These are phyloP conservation scores for Sporothrix curviconia DNA, from an alignment of 2,329 filamentous ascomycete species.

Conservation along the genomic window DNA sequence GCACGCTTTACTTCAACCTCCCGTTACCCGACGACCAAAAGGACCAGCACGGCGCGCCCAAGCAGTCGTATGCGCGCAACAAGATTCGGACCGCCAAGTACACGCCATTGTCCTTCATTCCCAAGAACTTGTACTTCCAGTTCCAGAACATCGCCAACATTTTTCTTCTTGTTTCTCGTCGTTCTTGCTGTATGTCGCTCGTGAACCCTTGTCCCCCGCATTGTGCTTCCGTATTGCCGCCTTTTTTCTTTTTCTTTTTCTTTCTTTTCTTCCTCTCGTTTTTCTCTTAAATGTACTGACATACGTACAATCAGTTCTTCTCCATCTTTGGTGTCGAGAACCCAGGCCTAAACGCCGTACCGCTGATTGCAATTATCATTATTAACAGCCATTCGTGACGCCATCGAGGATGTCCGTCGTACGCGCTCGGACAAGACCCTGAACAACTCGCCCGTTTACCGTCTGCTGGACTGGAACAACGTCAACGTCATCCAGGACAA, in stretches of 20 bases:
- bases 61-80: conserved; percentile 70
- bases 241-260: background rate
- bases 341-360: conserved; percentile 81
- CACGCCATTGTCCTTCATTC: conserved; percentile 87
- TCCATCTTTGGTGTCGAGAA: conserved; percentile 90
- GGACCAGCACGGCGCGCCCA: conserved; percentile 74
- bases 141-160: conserved; percentile 98
- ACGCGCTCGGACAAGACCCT: conserved; percentile 87
- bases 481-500: conserved; percentile 88
- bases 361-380: conserved; percentile 83
- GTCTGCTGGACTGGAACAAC: conserved; percentile 81
- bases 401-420: conserved; percentile 87
- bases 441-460: conserved; percentile 93
- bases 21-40: conserved; percentile 67
- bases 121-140: conserved; percentile 95
- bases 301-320: conserved; percentile 77
- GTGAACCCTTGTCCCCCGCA: no score
- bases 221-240: background rate
- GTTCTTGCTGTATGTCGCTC: conserved; percentile 86
- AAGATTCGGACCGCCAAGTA: conserved; percentile 99
- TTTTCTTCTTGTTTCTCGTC: conserved; percentile 94
- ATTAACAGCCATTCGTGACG: conserved; percentile 92
- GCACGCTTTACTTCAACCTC: conserved; percentile 78
- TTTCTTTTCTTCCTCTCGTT: background rate
- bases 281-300: background rate